Conservation (phyloP, 768 basidiomycete genomes). For the Russula lepida region DNA sequence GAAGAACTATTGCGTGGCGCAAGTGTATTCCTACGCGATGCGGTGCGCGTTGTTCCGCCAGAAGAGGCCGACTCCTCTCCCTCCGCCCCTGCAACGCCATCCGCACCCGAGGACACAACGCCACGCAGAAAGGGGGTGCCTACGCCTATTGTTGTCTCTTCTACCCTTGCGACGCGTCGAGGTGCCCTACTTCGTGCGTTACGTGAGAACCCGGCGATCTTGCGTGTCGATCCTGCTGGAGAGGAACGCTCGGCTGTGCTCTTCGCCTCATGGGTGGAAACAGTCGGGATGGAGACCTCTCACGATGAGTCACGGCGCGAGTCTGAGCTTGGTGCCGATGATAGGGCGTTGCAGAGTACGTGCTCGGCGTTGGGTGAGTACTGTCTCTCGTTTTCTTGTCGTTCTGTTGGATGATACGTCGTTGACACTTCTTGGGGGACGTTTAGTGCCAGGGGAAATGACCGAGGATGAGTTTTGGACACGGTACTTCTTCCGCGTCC, state of each 20-base stretch:
- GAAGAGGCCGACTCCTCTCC: conserved; percentile 32
- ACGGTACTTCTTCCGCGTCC: conserved; percentile 81
- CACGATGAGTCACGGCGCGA: conserved; percentile 46
- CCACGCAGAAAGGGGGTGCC: conserved; percentile 59
- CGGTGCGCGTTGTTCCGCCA: conserved; percentile 89
- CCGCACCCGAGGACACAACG: conserved; percentile 44
- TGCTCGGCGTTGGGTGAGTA: conserved; percentile 51
- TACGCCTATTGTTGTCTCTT: background rate
- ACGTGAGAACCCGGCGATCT: conserved; percentile 63
- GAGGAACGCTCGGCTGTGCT: conserved; percentile 47
- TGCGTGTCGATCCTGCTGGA: conserved; percentile 65
- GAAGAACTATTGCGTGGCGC: conserved; percentile 57
- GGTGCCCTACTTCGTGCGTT: conserved; percentile 53
- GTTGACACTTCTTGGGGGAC: background rate
- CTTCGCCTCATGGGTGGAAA: conserved; percentile 51
- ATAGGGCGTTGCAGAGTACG: conserved; percentile 43
- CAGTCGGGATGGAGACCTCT: conserved; percentile 44
- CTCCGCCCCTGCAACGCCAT: conserved; percentile 22
- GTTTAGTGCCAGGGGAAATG: conserved; percentile 60
- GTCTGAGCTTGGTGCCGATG: conserved; percentile 40
- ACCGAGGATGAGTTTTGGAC: conserved; percentile 69
- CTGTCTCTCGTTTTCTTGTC: background rate
- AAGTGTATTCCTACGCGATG: conserved; percentile 55
- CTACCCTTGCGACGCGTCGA: conserved; percentile 7
- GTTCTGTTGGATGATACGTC: background rate